A percentile compares a stretch with the other conserved stretches of the same genome.
Evolutionary conservation across 257 asterid species (phyloP).

Genomic region (Petunia axillaris): DNA sequence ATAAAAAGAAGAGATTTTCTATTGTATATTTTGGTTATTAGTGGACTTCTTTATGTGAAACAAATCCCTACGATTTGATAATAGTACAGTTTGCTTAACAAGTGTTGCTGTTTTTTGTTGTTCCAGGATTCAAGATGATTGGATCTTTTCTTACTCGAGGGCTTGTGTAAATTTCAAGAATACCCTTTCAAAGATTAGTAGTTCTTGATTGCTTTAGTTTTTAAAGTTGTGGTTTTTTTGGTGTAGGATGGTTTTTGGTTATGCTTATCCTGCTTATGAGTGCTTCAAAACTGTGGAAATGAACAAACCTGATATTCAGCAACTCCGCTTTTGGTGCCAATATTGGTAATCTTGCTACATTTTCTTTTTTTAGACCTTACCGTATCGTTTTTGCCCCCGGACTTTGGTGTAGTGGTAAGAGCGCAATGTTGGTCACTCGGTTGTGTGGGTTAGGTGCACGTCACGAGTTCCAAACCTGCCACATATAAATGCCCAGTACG

Average conservation of each 20-base stretch:
- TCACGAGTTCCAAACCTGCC: no score
- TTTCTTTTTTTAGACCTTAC: background rate
- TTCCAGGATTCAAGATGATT: constrained; percentile 81
- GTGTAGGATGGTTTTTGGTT: constrained; percentile 78
- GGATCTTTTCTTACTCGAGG: constrained; percentile 84
- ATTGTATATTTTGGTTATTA: background rate
- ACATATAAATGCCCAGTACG: no score
- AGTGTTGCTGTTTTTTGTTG: constrained; percentile 28
- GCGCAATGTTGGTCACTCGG: no score
- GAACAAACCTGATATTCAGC: constrained; percentile 89
- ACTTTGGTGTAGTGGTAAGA: no score
- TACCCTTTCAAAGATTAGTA: constrained; percentile 14
- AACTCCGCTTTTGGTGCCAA: constrained; percentile 96
- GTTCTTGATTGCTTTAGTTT: constrained; percentile 3
- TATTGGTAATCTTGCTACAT: constrained; percentile 59
- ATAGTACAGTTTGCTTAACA: constrained; percentile 18
- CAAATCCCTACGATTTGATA: background rate
- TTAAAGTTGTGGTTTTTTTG: constrained; percentile 12
- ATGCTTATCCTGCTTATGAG: constrained; percentile 90
- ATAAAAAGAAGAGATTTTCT: background rate
- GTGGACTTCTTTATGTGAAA: background rate
- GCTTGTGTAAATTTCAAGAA: constrained; percentile 60
- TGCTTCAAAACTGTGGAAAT: constrained; percentile 85
- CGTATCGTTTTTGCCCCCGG: background rate
- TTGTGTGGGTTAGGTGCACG: no score